Conservation (phyloP, 345 rosid genomes). For the Excoecaria cochinchinensis region DNA sequence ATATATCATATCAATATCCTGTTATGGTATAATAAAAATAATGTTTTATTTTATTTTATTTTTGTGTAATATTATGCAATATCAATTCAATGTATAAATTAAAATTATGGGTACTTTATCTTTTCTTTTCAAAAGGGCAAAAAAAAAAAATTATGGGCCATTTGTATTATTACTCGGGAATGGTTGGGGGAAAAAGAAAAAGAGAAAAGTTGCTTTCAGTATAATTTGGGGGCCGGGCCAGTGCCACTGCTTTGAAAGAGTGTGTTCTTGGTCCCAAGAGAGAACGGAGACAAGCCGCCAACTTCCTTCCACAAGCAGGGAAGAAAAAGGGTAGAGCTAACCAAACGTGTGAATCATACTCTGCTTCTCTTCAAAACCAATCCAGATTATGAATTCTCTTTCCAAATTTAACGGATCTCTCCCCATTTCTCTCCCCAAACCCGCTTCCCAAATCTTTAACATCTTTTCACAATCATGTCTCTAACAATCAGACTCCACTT, state of each 20-base stretch:
- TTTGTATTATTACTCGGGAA: too few species aligned
- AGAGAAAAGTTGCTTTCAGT: neutral
- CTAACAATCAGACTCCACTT: constrained; percentile 45
- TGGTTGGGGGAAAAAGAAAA: neutral
- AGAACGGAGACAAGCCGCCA: constrained; percentile 7
- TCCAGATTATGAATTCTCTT: constrained; percentile 17
- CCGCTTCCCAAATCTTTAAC: neutral
- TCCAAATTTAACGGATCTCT: constrained; percentile 37
- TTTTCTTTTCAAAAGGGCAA: too few species aligned
- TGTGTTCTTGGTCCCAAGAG: neutral
- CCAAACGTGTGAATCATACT: constrained; percentile 10
- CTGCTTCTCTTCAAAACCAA: neutral
- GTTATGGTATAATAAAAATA: too few species aligned
- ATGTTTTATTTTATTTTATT: too few species aligned
- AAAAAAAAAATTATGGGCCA: too few species aligned
- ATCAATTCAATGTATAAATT: too few species aligned
- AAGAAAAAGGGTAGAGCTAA: neutral
- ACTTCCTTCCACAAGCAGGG: neutral
- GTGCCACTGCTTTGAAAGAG: neutral
- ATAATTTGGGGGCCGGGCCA: neutral
- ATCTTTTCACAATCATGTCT: constrained; percentile 38
- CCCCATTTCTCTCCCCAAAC: neutral
- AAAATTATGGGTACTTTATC: too few species aligned
- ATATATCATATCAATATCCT: too few species aligned
- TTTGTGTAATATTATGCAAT: too few species aligned